phyloP scores from a whole-genome alignment of 805 yeast species.

The Yamadazyma philogaea region DNA sequence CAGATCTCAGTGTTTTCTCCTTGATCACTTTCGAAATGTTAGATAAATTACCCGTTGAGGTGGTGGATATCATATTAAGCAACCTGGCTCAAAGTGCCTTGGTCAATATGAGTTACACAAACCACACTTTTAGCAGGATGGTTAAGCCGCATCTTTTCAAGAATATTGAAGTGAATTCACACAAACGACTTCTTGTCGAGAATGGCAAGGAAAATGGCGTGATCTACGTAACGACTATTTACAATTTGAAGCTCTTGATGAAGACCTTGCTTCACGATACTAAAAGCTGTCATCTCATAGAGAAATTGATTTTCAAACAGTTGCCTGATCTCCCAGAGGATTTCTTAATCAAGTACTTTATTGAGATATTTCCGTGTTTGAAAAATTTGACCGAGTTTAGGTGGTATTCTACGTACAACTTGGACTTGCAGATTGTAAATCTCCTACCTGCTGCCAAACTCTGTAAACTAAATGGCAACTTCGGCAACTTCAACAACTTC shows the following conservation, averaged over 20 bases:
- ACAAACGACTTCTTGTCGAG: conserved; percentile 4
- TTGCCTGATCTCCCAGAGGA: conserved; percentile 27
- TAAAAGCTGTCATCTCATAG: conserved; percentile 13
- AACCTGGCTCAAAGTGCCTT: conserved; percentile 16
- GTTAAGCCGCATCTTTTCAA: conserved; percentile 16
- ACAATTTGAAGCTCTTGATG: conserved; percentile 19
- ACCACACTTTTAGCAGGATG: conserved; percentile 10
- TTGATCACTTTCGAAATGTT: conserved; percentile 13
- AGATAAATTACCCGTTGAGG: conserved; percentile 19
- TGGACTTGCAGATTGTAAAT: conserved; percentile 15
- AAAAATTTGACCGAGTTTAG: conserved; percentile 15
- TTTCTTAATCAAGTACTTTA: conserved; percentile 16
- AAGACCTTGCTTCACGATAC: conserved; percentile 15
- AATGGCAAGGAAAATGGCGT: not conserved
- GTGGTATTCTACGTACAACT: conserved; percentile 20
- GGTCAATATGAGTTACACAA: conserved; percentile 15
- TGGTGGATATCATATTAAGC: conserved; percentile 15
- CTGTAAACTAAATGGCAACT: conserved; percentile 18
- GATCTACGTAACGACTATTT: conserved; percentile 15
- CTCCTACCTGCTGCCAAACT: conserved; percentile 14
- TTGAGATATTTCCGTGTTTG: conserved; percentile 17
- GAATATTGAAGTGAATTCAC: conserved; percentile 16
- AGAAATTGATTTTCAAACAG: conserved; percentile 13
- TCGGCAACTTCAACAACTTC: conserved; percentile 15
- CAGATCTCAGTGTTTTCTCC: not conserved